Base-by-base conservation (phyloP, 176 grass and related monocot species). In the Puccinellia tenuiflora region DNA sequence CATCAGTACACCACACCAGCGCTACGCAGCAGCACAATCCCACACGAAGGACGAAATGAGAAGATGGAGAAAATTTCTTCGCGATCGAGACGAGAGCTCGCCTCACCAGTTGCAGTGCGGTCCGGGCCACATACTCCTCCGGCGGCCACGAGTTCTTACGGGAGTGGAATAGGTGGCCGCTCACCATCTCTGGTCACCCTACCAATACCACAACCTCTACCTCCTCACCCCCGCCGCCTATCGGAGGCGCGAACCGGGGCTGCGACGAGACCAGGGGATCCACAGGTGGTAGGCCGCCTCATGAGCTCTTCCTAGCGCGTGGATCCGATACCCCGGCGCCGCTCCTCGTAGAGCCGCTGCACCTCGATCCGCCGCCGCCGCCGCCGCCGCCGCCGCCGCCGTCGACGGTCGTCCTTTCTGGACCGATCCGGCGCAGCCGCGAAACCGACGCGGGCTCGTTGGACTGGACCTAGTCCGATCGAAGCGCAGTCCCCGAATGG, bases 71-170 rank as follows among this genome's bases (percentile, higher is more conserved):
- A 35, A 75, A 26, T 5, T 10, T 18, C 8, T 24, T 13, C 14
- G 46, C n/a, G 5, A 33, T 83, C 66, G 62, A 66, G 43, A 37
- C 17, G 6, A 24, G 33, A 77, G 33, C 42, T 35, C 72, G 48
- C 2, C 93, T 92, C 79, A 99, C 96, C 96, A 96, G 73, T 77
- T 96, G 96, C 81, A 99, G 75, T 29, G 89, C 84, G 45, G 74
- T 75, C 60, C 79, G 85, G 75, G 42, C 81, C 18, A 99, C 96
- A 54, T 89, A 99, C 78, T 99, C 96, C 66, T 99, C 96, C 33
- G 96, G 89, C 48, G 91, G 96, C 96, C 96, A 99, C 50, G 96
- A 99, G 69, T 91, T 90, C 85, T 86, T 96, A 81, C 93, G 90
- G 86, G 68, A 89, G 78, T 89, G 89, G 80, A 99, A 99, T 67